Percentiles rank a stretch among this genome's conserved stretches.
These are phyloP conservation scores for Musa itinerans DNA, from an alignment of 176 grass and related monocot species.

Conservation along the genomic window DNA sequence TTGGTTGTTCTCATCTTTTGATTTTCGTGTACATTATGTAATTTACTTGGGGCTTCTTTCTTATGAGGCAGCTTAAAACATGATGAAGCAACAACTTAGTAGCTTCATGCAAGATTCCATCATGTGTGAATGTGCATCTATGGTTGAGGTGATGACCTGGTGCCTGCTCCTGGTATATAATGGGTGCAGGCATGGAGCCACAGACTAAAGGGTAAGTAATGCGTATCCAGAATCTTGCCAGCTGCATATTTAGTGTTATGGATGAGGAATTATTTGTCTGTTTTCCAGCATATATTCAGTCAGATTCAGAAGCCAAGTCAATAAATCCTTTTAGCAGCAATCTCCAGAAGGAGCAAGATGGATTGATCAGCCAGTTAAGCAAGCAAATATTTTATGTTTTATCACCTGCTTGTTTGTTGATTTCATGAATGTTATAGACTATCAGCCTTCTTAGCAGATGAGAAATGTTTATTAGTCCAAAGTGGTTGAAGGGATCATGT, in stretches of 20 bases:
- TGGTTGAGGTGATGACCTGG: not conserved
- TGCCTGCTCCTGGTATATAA: not conserved
- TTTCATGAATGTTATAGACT: not conserved
- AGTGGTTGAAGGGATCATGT: not conserved
- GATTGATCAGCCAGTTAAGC: not conserved
- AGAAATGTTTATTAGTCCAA: too few relatives aligned
- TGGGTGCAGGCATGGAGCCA: not conserved
- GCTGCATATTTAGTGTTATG: not conserved
- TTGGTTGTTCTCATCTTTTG: not conserved
- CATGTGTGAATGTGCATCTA: not conserved
- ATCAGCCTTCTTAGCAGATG: not conserved
- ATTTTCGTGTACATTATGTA: not conserved
- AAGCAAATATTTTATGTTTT: not conserved
- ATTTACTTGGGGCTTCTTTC: not conserved
- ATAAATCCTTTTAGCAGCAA: not conserved
- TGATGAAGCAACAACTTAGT: not conserved
- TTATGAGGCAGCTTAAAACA: not conserved
- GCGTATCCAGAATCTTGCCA: not conserved
- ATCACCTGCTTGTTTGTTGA: not conserved
- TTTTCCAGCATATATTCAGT: not conserved
- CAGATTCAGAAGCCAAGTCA: not conserved
- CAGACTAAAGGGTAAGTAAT: not conserved
- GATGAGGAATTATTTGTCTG: not conserved
- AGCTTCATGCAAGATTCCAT: not conserved
- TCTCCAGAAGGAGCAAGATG: not conserved